Percentiles rank a stretch among this genome's conserved stretches.
Evolutionary conservation across 1,284 basidiomycete genomes (phyloP).

Genomic region (Cryptococcus sp.): DNA sequence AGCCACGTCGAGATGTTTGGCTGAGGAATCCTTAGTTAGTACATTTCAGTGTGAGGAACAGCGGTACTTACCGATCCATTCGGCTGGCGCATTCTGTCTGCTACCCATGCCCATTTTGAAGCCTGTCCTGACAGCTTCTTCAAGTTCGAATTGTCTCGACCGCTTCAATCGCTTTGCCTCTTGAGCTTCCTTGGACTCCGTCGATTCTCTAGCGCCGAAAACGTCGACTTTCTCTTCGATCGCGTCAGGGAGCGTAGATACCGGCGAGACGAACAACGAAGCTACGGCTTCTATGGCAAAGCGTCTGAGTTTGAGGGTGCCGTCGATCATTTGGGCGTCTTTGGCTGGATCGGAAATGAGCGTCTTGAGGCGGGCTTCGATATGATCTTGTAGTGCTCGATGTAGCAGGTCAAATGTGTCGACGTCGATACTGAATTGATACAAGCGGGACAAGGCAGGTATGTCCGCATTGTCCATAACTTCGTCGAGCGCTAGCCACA

Average conservation of each 20-base stretch:
- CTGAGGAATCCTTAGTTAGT: constrained; percentile 50
- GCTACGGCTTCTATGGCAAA: constrained; percentile 62
- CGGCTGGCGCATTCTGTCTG: constrained; percentile 83
- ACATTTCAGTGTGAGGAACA: not conserved
- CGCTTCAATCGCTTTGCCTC: constrained; percentile 12
- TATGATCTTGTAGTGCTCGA: constrained; percentile 65
- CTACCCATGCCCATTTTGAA: constrained; percentile 81
- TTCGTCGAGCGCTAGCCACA: constrained; percentile 60
- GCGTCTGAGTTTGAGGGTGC: constrained; percentile 70
- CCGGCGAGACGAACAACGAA: constrained; percentile 56
- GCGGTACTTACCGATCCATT: constrained; percentile 68
- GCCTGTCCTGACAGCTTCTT: constrained; percentile 62
- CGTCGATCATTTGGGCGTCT: constrained; percentile 69
- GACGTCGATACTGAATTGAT: constrained; percentile 66
- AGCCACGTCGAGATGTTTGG: constrained; percentile 81
- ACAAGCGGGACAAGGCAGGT: constrained; percentile 62
- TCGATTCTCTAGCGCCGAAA: constrained; percentile 4
- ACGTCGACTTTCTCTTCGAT: constrained; percentile 31
- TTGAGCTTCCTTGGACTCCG: constrained; percentile 4
- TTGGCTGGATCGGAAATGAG: constrained; percentile 60
- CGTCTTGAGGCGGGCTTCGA: constrained; percentile 40
- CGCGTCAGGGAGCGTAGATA: constrained; percentile 20
- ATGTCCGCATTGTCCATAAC: constrained; percentile 62
- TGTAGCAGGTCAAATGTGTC: constrained; percentile 62
- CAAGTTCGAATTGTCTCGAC: constrained; percentile 35